phyloP scores from a whole-genome alignment of 2,329 filamentous ascomycete species.

The Penicillium oxalicum region DNA sequence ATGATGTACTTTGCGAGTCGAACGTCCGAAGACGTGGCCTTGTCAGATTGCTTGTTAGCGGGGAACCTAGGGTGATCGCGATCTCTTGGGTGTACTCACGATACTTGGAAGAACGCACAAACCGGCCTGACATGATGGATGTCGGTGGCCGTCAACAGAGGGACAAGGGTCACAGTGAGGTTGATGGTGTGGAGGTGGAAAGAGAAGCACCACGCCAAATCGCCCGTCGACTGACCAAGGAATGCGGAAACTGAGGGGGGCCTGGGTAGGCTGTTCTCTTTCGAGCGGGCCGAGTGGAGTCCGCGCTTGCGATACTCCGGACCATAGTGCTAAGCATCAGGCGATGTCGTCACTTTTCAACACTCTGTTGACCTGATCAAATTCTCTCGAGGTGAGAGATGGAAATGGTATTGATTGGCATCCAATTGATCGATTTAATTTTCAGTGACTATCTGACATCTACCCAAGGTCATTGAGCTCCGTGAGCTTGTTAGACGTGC shows the following conservation, averaged over 20 bases:
- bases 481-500: too few species aligned
- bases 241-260: slow-evolving; percentile 19
- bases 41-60: slow-evolving; percentile 25
- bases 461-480: too few species aligned
- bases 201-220: slow-evolving; percentile 14
- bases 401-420: too few species aligned
- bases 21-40: slow-evolving; percentile 98
- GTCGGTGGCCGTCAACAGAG: slow-evolving; percentile 10
- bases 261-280: slow-evolving; percentile 10
- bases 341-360: neutral
- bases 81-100: slow-evolving; percentile 45
- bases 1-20: slow-evolving; percentile 67
- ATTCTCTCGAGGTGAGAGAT: neutral
- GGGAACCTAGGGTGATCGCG: slow-evolving; percentile 18
- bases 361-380: neutral
- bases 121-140: slow-evolving; percentile 59
- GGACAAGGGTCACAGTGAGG: slow-evolving; percentile 5
- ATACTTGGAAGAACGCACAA: slow-evolving; percentile 69
- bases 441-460: too few species aligned
- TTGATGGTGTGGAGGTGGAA: slow-evolving; percentile 17
- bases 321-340: neutral
- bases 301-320: slow-evolving; percentile 10
- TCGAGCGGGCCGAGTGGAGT: slow-evolving; percentile 21
- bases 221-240: slow-evolving; percentile 13
- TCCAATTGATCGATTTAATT: too few species aligned